These are phyloP conservation scores for Lomentospora prolificans DNA, from an alignment of 2,329 filamentous ascomycete genomes.

Conservation along the genomic window DNA sequence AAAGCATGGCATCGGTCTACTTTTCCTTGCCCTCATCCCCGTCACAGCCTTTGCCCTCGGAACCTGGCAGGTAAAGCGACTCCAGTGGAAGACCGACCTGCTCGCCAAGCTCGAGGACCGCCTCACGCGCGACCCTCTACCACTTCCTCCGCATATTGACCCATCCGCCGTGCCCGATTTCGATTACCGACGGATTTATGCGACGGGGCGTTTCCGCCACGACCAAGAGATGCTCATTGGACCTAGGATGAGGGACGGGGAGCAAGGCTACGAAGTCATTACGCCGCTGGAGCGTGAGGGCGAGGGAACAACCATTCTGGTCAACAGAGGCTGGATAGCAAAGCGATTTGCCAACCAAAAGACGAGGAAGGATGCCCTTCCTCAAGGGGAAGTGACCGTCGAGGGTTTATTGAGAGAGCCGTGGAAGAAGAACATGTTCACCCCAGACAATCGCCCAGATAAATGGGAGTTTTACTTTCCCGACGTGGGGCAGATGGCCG, in stretches of 20 bases:
- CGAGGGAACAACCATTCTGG: conserved; percentile 59
- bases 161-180: conserved; percentile 76
- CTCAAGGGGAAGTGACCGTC: conserved; percentile 61
- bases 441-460: conserved; percentile 77
- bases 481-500: conserved; percentile 86
- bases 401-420: conserved; percentile 80
- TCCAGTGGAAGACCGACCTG: conserved; percentile 88
- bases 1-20: conserved; percentile 67
- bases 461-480: conserved; percentile 89
- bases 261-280: conserved; percentile 83
- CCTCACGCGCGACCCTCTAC: conserved; percentile 73
- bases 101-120: conserved; percentile 90
- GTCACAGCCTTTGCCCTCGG: conserved; percentile 83
- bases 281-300: conserved; percentile 73
- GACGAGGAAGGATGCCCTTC: conserved; percentile 56
- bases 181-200: conserved; percentile 77
- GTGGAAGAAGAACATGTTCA: conserved; percentile 98
- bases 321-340: conserved; percentile 86
- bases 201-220: conserved; percentile 66
- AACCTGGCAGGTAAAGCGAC: conserved; percentile 88
- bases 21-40: conserved; percentile 79
- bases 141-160: conserved; percentile 75
- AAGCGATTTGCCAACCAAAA: conserved; percentile 61
- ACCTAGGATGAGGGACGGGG: conserved; percentile 77
- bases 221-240: conserved; percentile 96